Evolutionary conservation across 495 filamentous ascomycete genomes (phyloP).

Genomic region (Hyaloscypha bicolor): DNA sequence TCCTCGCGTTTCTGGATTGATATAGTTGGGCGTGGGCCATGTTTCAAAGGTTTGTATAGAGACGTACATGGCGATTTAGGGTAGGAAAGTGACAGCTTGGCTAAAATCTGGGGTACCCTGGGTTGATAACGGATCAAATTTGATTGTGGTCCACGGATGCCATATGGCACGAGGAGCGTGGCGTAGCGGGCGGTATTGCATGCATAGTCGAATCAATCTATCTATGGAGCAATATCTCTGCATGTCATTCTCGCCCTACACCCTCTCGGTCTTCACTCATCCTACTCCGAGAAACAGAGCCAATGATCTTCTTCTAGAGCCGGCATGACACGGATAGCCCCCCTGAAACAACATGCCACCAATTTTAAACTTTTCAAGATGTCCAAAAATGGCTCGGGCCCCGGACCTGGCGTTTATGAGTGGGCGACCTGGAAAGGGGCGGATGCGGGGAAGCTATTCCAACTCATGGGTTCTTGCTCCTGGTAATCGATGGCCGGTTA

Average conservation of each 20-base stretch:
- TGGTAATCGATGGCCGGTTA: neutral
- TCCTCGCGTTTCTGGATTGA: neutral
- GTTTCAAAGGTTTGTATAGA: neutral
- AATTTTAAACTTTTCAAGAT: neutral
- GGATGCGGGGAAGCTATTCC: neutral
- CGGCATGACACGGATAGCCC: neutral
- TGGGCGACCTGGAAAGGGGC: neutral
- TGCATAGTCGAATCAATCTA: too few relatives aligned
- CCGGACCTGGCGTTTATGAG: neutral
- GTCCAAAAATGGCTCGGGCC: neutral
- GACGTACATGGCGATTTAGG: neutral
- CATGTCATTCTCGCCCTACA: too few relatives aligned
- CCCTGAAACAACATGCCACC: neutral
- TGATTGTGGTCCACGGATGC: too few relatives aligned
- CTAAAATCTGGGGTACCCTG: neutral
- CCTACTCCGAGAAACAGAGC: neutral
- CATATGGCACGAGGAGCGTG: too few relatives aligned
- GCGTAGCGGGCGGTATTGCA: too few relatives aligned
- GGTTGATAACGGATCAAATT: neutral
- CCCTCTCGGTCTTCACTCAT: neutral
- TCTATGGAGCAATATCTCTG: neutral
- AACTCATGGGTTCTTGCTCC: neutral
- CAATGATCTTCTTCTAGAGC: neutral
- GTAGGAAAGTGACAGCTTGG: neutral
- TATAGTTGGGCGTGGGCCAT: neutral